Evolutionary conservation across 2,329 filamentous ascomycete species (phyloP).

Genomic region (Zalaria obscura): DNA sequence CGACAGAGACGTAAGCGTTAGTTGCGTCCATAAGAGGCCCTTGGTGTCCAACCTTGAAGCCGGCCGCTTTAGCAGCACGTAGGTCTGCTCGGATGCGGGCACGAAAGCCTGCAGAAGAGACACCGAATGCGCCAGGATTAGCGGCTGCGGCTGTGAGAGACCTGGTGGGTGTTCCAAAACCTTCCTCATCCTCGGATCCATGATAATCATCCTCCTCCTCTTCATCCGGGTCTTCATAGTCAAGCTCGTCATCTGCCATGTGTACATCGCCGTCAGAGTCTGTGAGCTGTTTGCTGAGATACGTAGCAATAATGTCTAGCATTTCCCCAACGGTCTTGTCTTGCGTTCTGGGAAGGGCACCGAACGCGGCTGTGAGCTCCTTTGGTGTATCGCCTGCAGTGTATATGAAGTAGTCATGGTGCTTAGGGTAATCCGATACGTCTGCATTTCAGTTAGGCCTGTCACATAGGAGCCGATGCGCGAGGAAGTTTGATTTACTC

Average conservation of each 20-base stretch:
- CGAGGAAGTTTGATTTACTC: not conserved
- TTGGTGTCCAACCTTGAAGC: slow-evolving; percentile 55
- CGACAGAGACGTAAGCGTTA: slow-evolving; percentile 47
- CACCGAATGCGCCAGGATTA: too few species aligned
- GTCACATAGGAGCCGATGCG: not conserved
- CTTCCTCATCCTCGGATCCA: slow-evolving; percentile 15
- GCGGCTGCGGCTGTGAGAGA: not conserved
- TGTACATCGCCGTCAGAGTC: slow-evolving; percentile 27
- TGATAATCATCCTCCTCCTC: slow-evolving; percentile 22
- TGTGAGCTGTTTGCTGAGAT: slow-evolving; percentile 17
- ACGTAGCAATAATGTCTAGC: slow-evolving; percentile 30
- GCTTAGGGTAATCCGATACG: slow-evolving; percentile 44
- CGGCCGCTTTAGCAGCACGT: slow-evolving; percentile 43
- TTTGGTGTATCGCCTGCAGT: slow-evolving; percentile 33
- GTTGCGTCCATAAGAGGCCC: slow-evolving; percentile 34
- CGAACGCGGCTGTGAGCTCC: slow-evolving; percentile 28
- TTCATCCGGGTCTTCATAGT: slow-evolving; percentile 15
- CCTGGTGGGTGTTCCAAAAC: not conserved
- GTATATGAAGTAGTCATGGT: slow-evolving; percentile 44
- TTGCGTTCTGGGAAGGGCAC: slow-evolving; percentile 28
- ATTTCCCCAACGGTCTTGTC: slow-evolving; percentile 35
- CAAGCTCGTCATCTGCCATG: slow-evolving; percentile 24
- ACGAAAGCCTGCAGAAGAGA: slow-evolving; percentile 5
- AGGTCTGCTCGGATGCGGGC: slow-evolving; percentile 38
- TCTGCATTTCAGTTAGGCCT: slow-evolving; percentile 23